Percentiles rank a stretch among this genome's conserved stretches.
Conservation (phyloP, 1,139 yeast genomes). For the Geotrichum fermentans region DNA sequence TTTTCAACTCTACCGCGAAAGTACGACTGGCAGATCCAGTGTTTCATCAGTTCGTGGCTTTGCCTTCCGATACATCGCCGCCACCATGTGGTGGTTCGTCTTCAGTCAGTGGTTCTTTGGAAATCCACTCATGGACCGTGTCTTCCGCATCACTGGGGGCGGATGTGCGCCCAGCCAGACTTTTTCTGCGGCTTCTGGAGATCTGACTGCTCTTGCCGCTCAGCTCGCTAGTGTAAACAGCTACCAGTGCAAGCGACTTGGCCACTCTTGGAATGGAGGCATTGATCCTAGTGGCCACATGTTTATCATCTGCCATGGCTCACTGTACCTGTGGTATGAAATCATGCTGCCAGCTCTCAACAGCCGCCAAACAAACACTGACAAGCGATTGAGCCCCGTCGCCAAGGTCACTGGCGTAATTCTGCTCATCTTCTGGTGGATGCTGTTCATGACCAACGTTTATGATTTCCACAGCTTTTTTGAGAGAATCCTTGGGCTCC, state of each 20-base stretch:
- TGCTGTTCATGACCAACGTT: conserved; percentile 78
- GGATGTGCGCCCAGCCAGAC: conserved; percentile 44
- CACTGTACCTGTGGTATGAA: conserved; percentile 67
- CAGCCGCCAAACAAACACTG: neutral
- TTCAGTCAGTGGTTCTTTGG: conserved; percentile 90
- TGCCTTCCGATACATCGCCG: conserved; percentile 41
- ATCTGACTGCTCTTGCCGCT: neutral
- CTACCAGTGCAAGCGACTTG: conserved; percentile 49
- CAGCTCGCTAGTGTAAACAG: neutral
- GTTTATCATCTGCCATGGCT: conserved; percentile 68
- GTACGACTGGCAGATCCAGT: neutral
- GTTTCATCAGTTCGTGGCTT: conserved; percentile 16
- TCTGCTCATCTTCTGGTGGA: conserved; percentile 71
- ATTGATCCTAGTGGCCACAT: conserved; percentile 97
- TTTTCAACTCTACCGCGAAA: neutral
- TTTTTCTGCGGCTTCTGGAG: neutral
- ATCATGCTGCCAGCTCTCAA: conserved; percentile 39
- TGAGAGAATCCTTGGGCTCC: conserved; percentile 66
- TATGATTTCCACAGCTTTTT: conserved; percentile 69
- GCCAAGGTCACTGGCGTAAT: conserved; percentile 42
- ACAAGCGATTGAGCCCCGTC: conserved; percentile 10
- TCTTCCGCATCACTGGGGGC: conserved; percentile 82
- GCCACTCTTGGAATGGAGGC: conserved; percentile 85
- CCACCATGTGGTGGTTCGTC: conserved; percentile 76
- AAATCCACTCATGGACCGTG: conserved; percentile 80